A percentile compares a stretch with the other conserved stretches of the same genome.
Evolutionary conservation across 495 filamentous ascomycete genomes (phyloP).

Genomic region (Apodospora peruviana): DNA sequence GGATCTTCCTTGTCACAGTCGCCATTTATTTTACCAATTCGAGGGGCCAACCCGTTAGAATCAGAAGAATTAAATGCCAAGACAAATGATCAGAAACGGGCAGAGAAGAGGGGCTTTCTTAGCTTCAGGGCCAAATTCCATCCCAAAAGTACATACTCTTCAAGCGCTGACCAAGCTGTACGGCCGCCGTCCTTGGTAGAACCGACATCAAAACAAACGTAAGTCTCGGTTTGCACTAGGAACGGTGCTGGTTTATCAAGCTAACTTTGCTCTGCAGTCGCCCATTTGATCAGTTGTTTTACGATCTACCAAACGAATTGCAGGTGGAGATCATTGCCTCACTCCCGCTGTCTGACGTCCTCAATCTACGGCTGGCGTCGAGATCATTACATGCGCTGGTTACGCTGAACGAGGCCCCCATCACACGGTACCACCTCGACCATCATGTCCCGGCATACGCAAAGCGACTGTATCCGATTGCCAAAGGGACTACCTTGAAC

Average conservation of each 20-base stretch:
- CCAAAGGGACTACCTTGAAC: conserved; percentile 35
- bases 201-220: conserved; percentile 15
- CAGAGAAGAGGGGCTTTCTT: conserved; percentile 28
- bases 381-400: conserved; percentile 48
- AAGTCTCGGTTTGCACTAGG: background rate
- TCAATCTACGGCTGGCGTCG: conserved; percentile 47
- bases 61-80: conserved; percentile 16
- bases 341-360: conserved; percentile 47
- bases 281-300: conserved; percentile 46
- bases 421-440: conserved; percentile 51
- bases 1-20: conserved; percentile 13
- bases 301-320: conserved; percentile 46
- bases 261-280: conserved; percentile 17
- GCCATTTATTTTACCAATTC: conserved; percentile 38
- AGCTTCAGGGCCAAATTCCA: conserved; percentile 22
- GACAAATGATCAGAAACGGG: conserved; percentile 27
- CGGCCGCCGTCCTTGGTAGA: conserved; percentile 16
- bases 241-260: background rate
- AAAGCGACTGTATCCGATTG: conserved; percentile 45
- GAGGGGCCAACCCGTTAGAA: conserved; percentile 24
- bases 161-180: conserved; percentile 10
- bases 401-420: conserved; percentile 50
- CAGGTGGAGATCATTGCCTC: conserved; percentile 52
- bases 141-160: conserved; percentile 9
- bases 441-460: conserved; percentile 49